Evolutionary conservation across 2,329 filamentous ascomycete genomes (phyloP).

Genomic region (Sporothrix luriei): DNA sequence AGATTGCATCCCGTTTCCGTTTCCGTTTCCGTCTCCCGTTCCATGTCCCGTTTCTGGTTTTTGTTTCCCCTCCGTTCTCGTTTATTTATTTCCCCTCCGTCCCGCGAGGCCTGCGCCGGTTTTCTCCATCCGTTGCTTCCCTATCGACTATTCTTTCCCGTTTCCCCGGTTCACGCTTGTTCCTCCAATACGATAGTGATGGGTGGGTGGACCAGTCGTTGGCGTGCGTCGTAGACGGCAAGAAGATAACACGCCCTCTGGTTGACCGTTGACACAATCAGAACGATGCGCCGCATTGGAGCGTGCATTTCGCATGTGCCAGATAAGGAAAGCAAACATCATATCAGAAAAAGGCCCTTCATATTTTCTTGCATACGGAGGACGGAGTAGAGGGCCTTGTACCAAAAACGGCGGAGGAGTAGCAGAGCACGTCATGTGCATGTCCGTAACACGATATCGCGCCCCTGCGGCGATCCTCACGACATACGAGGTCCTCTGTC

Average conservation of each 20-base stretch:
- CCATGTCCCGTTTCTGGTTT: not conserved
- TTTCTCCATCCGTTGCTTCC: not conserved
- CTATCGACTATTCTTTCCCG: not conserved
- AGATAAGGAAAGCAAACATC: not conserved
- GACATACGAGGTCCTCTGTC: too few species aligned
- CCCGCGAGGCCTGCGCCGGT: constrained; percentile 1
- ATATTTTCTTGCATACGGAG: not conserved
- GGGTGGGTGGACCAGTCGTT: not conserved
- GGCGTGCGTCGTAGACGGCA: too few species aligned
- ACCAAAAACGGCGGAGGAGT: not conserved
- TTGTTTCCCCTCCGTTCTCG: not conserved
- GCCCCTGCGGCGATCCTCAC: not conserved
- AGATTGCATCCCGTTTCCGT: not conserved
- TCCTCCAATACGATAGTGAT: not conserved
- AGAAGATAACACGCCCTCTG: constrained; percentile 6
- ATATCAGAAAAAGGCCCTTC: not conserved
- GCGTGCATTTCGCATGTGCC: not conserved
- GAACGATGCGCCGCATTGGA: not conserved
- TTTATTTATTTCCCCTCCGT: constrained; percentile 10
- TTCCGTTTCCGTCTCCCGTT: not conserved
- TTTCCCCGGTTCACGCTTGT: not conserved
- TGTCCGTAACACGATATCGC: constrained; percentile 13
- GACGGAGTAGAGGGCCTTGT: not conserved
- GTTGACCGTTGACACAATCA: not conserved
- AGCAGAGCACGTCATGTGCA: constrained; percentile 7